These are phyloP conservation scores for Rhizopus sp. DNA, from an alignment of 371 early-diverging fungal genomes.

Conservation along the genomic window DNA sequence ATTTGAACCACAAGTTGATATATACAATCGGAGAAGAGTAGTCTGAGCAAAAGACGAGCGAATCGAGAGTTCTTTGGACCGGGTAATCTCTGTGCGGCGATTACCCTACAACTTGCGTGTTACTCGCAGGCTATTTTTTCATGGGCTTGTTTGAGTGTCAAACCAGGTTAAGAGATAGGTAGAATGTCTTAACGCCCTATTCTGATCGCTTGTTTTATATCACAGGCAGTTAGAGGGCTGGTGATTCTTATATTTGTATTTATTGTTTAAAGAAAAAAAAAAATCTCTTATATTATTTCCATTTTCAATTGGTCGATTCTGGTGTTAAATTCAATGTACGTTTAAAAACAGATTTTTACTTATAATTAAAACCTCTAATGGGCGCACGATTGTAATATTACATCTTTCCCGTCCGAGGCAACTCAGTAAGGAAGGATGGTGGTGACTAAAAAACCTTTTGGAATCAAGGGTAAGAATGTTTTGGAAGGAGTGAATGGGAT, in stretches of 20 bases:
- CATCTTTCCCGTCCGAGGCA: too few relatives aligned
- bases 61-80: slow-evolving; percentile 1
- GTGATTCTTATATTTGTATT: slow-evolving; percentile 4
- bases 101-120: slow-evolving; percentile 3
- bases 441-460: too few relatives aligned
- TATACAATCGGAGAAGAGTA: neutral
- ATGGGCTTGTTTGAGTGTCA: slow-evolving; percentile 8
- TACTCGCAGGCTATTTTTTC: slow-evolving; percentile 3
- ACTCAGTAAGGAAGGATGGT: too few relatives aligned
- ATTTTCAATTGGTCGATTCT: too few relatives aligned
- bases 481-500: too few relatives aligned
- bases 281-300: slow-evolving; percentile 1
- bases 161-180: slow-evolving; percentile 1
- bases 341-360: too few relatives aligned
- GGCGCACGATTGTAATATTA: too few relatives aligned
- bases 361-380: too few relatives aligned
- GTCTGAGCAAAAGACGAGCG: neutral
- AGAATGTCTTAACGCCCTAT: slow-evolving; percentile 7
- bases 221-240: slow-evolving; percentile 1
- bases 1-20: neutral
- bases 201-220: neutral
- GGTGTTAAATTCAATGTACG: too few relatives aligned
- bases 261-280: neutral
- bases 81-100: slow-evolving; percentile 9
- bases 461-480: too few relatives aligned